phyloP scores from a whole-genome alignment of 2,329 filamentous ascomycete genomes.

The Cordyceps pruinosa region DNA sequence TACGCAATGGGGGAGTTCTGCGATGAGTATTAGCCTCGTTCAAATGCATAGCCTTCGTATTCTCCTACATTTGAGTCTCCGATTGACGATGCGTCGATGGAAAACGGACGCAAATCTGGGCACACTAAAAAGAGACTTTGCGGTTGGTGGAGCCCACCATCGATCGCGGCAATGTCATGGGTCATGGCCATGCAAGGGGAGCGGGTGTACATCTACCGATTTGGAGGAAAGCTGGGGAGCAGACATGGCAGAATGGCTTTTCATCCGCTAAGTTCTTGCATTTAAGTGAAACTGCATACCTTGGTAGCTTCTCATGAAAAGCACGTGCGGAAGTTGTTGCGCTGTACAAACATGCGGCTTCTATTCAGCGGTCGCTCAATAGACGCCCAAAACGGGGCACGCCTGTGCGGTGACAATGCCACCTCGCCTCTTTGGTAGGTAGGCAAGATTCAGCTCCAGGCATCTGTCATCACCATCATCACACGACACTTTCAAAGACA shows the following conservation, averaged over 20 bases:
- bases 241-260: background rate
- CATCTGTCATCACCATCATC: conserved; percentile 6
- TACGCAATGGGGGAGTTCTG: background rate
- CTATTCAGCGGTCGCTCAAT: background rate
- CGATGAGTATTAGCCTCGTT: background rate
- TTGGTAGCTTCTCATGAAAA: no score
- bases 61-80: background rate
- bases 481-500: background rate
- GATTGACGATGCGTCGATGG: background rate
- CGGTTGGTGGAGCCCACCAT: conserved; percentile 2
- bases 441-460: background rate
- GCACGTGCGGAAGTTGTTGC: background rate
- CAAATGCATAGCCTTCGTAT: background rate
- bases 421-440: conserved; percentile 8
- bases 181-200: background rate
- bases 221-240: background rate
- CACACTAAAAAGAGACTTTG: conserved; percentile 11
- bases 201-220: background rate
- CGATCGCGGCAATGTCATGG: background rate
- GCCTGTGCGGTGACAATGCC: conserved; percentile 5
- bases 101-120: background rate
- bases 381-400: conserved; percentile 4
- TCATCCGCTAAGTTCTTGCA: no score
- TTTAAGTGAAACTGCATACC: no score
- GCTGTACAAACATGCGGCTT: background rate